phyloP scores from a whole-genome alignment of 352 stramenopile species.

The Vaucheria bursata region DNA sequence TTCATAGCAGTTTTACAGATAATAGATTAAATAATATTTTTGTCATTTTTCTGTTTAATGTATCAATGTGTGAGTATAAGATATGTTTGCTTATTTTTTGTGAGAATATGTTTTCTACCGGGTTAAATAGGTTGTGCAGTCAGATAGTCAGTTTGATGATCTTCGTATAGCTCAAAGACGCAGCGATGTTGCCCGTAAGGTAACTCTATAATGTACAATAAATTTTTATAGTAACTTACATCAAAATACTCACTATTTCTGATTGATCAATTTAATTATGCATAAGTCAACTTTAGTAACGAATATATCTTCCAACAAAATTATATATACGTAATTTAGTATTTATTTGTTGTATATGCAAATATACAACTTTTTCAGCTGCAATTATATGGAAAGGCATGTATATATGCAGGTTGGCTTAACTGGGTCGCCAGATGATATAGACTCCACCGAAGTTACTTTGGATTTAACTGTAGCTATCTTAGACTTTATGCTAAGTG shows the following conservation, averaged over 20 bases:
- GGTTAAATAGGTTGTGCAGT: background rate
- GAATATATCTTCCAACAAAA: background rate
- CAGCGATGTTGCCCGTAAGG: background rate
- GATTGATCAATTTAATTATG: background rate
- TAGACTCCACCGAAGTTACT: slow-evolving; percentile 8
- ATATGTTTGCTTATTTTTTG: background rate
- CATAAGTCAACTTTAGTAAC: background rate
- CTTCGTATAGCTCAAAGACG: background rate
- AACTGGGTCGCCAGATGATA: background rate
- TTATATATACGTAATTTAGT: background rate
- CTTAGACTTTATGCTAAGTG: slow-evolving; percentile 28
- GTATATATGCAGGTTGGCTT: background rate
- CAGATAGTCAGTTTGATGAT: background rate
- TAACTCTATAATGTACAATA: background rate
- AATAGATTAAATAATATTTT: background rate
- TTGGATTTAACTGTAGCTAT: slow-evolving; percentile 28
- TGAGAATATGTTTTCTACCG: background rate
- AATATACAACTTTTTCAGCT: background rate
- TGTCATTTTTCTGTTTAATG: background rate
- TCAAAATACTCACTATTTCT: background rate
- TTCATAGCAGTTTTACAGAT: background rate
- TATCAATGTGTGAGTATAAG: background rate
- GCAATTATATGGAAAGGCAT: background rate
- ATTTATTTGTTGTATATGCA: background rate
- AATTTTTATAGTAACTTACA: background rate